Base-by-base conservation (phyloP, 129 eudicot genomes). In the Chrysanthemum makinoi region DNA sequence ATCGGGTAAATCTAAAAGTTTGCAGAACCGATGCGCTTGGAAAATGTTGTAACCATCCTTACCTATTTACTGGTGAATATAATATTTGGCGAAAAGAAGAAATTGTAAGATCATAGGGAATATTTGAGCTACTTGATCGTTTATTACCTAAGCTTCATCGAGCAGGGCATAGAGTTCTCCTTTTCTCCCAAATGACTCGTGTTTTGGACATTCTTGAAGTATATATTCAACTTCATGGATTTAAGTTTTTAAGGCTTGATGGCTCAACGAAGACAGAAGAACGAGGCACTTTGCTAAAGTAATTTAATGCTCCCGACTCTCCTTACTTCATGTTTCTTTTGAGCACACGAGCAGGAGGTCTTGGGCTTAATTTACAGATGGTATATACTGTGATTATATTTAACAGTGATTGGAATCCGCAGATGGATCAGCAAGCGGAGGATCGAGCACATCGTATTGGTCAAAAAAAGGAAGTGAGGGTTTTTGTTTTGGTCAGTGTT, bases 341-440 rank as follows among this genome's bases (percentile, higher is more conserved):
- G 73, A 94, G 98, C 68, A 94, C 98, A 4, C 92, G 97, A 35
- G 97, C 97, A 33, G 98, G 98, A 53, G 98, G 98, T 44, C 93
- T 94, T 9, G 98, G 98, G 64, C 82, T 94, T 64, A 94, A 94
- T 80, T 77, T 94, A 50, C 97, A 89, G 74, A 90, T 95, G 0
- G 97, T 97, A 55, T 97, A 94, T 20, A 20, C 20, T 81, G 98
- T 94, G 35, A 89, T 94, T 50, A 87, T 89, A 20, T 94, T 89
- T 77, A 97, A 94, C 75, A 94, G 98, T 73, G 98, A 94, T 54
- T 94, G 98, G 98, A 94, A 94, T 77, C 98, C 98, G 1, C 96
- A 89, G 63, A 86, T 87, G 92, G 98, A 94, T 70, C 98, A 87
- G 62, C 98, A 94, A 77, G 98, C 97, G 0, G 97, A 89, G 81